phyloP scores from a whole-genome alignment of 2,329 filamentous ascomycete genomes.

The Xylaria digitata region DNA sequence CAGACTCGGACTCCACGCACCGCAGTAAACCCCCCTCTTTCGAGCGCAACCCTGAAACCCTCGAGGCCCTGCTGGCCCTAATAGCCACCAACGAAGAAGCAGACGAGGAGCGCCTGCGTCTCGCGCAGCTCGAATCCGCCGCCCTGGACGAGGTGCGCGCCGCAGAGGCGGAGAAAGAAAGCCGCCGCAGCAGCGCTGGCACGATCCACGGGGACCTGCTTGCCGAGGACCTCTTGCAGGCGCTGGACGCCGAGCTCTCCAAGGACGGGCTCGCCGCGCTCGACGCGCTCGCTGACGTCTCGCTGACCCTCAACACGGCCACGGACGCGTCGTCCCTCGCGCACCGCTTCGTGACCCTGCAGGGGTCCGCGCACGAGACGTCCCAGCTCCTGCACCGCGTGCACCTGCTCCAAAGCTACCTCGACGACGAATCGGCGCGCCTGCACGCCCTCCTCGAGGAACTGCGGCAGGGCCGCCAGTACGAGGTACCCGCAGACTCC shows the following conservation, averaged over 20 bases:
- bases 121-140: conserved; percentile 68
- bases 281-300: conserved; percentile 66
- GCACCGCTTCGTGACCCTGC: conserved; percentile 65
- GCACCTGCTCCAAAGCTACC: conserved; percentile 65
- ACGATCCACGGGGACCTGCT: conserved; percentile 42
- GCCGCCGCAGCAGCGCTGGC: conserved; percentile 32
- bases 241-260: conserved; percentile 66
- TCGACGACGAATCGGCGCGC: conserved; percentile 62
- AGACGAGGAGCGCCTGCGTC: conserved; percentile 73
- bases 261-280: conserved; percentile 67
- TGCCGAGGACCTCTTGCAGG: conserved; percentile 59
- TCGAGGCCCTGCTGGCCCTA: conserved; percentile 78
- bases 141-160: conserved; percentile 65
- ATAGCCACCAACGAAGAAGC: conserved; percentile 81
- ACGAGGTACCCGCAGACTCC: conserved; percentile 63
- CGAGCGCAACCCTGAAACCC: conserved; percentile 87
- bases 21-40: conserved; percentile 67
- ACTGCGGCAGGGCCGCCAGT: conserved; percentile 56
- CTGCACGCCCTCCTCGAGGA: conserved; percentile 56
- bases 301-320: conserved; percentile 62
- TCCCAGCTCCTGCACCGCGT: conserved; percentile 68
- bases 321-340: conserved; percentile 57
- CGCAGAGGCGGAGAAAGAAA: conserved; percentile 47
- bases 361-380: conserved; percentile 63
- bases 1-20: background rate